Evolutionary conservation across 179 eudicot genomes (phyloP).

Genomic region (Spergularia azorica): DNA sequence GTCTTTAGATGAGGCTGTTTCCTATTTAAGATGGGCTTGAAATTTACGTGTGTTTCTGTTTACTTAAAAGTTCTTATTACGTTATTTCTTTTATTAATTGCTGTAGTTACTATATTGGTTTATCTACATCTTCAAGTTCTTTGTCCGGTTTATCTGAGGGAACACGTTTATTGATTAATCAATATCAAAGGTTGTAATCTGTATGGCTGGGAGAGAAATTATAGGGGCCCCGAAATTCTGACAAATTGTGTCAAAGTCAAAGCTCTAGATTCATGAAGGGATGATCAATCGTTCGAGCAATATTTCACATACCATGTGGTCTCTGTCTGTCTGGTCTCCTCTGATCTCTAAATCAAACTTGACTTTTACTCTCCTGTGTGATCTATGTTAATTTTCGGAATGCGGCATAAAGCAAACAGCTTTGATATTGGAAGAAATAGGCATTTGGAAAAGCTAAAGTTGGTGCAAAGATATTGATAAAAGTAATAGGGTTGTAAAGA

Average conservation of each 20-base stretch:
- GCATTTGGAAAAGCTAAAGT: not conserved
- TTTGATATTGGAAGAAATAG: not conserved
- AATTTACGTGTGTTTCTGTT: no score
- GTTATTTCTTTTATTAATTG: no score
- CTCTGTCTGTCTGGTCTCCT: not conserved
- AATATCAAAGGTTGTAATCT: no score
- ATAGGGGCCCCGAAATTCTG: no score
- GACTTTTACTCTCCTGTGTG: not conserved
- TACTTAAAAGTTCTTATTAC: no score
- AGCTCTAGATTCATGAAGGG: not conserved
- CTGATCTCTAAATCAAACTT: not conserved
- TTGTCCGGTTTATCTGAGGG: no score
- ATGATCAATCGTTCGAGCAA: not conserved
- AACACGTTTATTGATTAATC: no score
- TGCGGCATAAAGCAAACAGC: not conserved
- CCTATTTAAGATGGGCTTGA: not conserved
- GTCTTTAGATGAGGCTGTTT: not conserved
- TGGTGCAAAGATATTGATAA: slow-evolving; percentile 5
- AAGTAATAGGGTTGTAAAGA: slow-evolving; percentile 8
- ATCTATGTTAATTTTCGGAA: not conserved
- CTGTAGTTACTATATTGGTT: no score
- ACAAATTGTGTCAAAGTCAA: not conserved
- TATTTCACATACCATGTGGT: not conserved
- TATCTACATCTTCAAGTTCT: no score
- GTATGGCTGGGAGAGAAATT: no score